Conservation (phyloP, 2,329 filamentous ascomycete species). For the Sphaerulina vaccinii region DNA sequence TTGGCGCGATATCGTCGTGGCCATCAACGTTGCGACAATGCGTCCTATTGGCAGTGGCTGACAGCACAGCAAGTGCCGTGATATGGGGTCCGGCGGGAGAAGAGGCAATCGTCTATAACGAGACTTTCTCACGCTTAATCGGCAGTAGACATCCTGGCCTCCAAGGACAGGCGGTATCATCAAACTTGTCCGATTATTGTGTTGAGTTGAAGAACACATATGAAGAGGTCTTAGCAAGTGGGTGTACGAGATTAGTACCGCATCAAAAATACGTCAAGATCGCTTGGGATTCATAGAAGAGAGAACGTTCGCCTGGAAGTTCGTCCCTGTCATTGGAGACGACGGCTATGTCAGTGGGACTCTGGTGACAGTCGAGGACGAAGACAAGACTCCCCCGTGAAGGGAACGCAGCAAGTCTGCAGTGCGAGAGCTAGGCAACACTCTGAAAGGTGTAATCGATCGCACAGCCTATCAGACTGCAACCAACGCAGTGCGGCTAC, state of each 20-base stretch:
- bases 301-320: constrained; percentile 21
- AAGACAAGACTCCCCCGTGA: constrained; percentile 19
- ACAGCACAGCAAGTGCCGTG: constrained; percentile 20
- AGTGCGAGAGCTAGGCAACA: constrained; percentile 19
- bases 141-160: constrained; percentile 19
- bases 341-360: constrained; percentile 19
- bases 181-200: constrained; percentile 17
- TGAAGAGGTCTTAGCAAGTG: constrained; percentile 13
- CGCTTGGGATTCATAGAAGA: constrained; percentile 26
- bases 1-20: constrained; percentile 22
- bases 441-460: constrained; percentile 18
- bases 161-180: constrained; percentile 18
- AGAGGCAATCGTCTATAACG: constrained; percentile 27
- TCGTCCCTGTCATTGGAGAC: constrained; percentile 22
- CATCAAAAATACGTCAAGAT: constrained; percentile 23
- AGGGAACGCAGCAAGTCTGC: constrained; percentile 22
- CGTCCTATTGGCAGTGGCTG: constrained; percentile 19
- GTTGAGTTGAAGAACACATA: constrained; percentile 16
- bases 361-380: constrained; percentile 21
- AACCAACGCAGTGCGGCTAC: constrained; percentile 17
- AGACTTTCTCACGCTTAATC: constrained; percentile 22
- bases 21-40: constrained; percentile 19
- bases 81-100: constrained; percentile 12
- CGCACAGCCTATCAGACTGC: constrained; percentile 18
- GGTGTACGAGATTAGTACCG: constrained; percentile 12